Evolutionary conservation across 2,329 filamentous ascomycete genomes (phyloP), one percentile per base, ranked within the genome.

Genomic region (Hansfordia pulvinata): DNA sequence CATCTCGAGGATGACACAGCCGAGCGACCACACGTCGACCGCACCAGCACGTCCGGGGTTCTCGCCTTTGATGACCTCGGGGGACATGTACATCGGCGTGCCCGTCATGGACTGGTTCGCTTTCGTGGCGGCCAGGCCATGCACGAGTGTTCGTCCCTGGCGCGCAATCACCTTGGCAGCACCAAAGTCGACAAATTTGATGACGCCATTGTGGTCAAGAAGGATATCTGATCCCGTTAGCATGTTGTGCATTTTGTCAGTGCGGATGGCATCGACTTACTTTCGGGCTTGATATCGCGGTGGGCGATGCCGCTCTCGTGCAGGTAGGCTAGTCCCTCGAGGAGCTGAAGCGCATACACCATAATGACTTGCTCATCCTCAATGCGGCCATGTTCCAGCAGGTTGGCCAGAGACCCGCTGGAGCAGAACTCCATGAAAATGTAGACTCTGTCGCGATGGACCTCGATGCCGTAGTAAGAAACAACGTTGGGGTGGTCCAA

Each of bases 401-500:
- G 60, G 26, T 72, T 80, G 21, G 90, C 86, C 25, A 98, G 64
- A 10, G 88, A 96, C 12, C 90, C 90, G 27, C 90, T 88, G 4
- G 85, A 92, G 52, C 90, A 98, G 54, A 93, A 96, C 53, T 98
- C 90, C 90, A 98, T 98, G 50, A 98, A 98, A 39, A 98, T 94
- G 54, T 96, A 98, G n/a, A 98, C 90, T 47, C 93, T 90, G 62
- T 98, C 90, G 35, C 90, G 74, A 54, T 98, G 90, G 3, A 94
- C 90, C 52, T 98, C 90, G 44, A 98, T 96, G 31, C 90, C 90
- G 46, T 90, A 90, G 54, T 98, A 98, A 8, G 85, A 88, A 13
- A 98, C 92, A 34, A 98, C 83, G 47, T 98, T 98, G 13, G 90
- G 90, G 47, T 98, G 90, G 45, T 98, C 86, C 23, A 98, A 67